These are phyloP conservation scores for Neofusicoccum kwambonambiense DNA, from an alignment of 2,329 filamentous ascomycete species.

Conservation along the genomic window DNA sequence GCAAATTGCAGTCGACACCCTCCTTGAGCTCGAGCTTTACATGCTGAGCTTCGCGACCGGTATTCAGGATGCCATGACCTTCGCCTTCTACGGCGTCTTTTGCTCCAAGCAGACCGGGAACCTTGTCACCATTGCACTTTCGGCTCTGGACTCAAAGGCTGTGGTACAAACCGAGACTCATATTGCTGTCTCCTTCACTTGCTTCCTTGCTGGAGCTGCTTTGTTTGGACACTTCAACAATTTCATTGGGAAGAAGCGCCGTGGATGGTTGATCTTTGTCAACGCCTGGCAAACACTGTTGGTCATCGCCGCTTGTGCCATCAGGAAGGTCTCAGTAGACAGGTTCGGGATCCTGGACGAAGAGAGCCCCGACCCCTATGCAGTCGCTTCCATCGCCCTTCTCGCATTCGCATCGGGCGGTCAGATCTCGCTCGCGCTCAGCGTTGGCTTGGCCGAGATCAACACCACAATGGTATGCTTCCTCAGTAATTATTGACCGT, in stretches of 20 bases:
- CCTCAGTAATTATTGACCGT: too few relatives aligned
- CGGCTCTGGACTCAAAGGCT: constrained; percentile 6
- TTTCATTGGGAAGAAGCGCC: constrained; percentile 23
- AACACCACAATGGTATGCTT: constrained; percentile 29
- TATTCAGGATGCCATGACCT: constrained; percentile 29
- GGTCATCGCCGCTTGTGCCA: constrained; percentile 25
- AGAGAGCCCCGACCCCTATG: constrained; percentile 6
- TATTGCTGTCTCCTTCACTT: constrained; percentile 24
- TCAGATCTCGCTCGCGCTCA: constrained; percentile 27
- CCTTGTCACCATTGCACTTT: constrained; percentile 17
- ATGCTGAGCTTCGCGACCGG: constrained; percentile 29
- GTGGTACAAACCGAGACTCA: constrained; percentile 21
- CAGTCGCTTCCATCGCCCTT: constrained; percentile 24
- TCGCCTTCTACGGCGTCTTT: constrained; percentile 28
- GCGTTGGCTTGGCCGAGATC: constrained; percentile 27
- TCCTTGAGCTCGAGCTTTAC: constrained; percentile 27
- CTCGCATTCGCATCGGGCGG: constrained; percentile 24
- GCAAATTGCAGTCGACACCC: constrained; percentile 26
- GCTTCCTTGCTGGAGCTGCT: constrained; percentile 26
- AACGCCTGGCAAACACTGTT: constrained; percentile 25
- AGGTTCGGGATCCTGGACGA: not conserved
- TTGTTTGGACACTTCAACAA: constrained; percentile 29
- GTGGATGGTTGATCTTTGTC: constrained; percentile 27
- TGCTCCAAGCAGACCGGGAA: constrained; percentile 29
- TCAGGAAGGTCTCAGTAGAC: constrained; percentile 22